Base-by-base conservation (phyloP, 1,139 yeast species). In the Nakaseomyces glabratus region DNA sequence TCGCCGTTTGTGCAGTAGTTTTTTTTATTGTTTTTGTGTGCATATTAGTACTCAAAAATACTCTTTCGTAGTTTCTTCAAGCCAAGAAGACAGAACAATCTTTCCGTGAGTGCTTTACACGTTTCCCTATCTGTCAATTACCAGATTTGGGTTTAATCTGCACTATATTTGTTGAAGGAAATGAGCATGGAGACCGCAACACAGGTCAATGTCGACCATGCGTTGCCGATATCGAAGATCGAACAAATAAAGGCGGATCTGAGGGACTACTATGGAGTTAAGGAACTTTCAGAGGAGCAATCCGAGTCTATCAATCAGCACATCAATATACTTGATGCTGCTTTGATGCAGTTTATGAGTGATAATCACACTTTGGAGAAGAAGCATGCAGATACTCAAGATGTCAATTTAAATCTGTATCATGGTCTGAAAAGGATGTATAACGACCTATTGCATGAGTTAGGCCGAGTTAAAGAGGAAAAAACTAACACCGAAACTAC, bases 401-500 rank as follows among this genome's bases (percentile, higher is more conserved):
- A 43, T 19, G 49, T 49, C 11, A 59, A 55, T 36, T 35, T 43
- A 4, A 52, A 54, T 33, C 38, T 55, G 24, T 52, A 48, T 39
- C 39, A 37, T 17, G 60, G 59, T 3, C 38, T 55, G 34, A 49
- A 49, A 21, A 37, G 47, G 17, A 51, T 55, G 58, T 55, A 55
- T 31, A 38, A 40, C 10, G 55, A 53, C 36, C 54, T 54, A 34
- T 39, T 55, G 35, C 33, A 41, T 21, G 53, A 51, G 33, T 39
- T 55, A 31, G 37, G 35, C 10, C 39, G 44, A 11, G 43, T 55
- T 20, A 46, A 46, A 11, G 30, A 33, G 9, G 28, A 23, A 12
- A 33, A 33, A 9, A 29, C 20, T 10, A 8, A 23, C 8, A 20
- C 24, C 3, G 32, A 29, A 20, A 19, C 14, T 8, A 18, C 18